Conservation (phyloP, 2,329 filamentous ascomycete species). For the Pseudopithomyces chartarum region DNA sequence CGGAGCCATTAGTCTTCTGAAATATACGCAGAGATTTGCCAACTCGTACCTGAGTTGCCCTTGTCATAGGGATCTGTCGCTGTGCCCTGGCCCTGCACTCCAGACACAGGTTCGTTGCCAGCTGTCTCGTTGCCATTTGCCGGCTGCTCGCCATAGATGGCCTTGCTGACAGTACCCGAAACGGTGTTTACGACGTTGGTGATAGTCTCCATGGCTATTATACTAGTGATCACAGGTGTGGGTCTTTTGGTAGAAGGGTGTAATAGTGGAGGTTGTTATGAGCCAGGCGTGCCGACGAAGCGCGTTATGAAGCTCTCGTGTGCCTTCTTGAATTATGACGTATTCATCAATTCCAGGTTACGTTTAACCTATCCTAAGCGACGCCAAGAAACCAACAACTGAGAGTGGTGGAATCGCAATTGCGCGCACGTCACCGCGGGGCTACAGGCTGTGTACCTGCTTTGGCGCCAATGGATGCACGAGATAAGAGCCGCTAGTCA, state of each 20-base stretch:
- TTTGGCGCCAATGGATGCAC: background rate
- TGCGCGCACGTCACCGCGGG: conserved; percentile 3
- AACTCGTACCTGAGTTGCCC: conserved; percentile 67
- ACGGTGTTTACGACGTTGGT: conserved; percentile 41
- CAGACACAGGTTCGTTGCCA: conserved; percentile 72
- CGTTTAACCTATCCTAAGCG: background rate
- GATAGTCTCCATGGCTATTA: conserved; percentile 44
- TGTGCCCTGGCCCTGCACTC: conserved; percentile 68
- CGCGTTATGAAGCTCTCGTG: conserved; percentile 2
- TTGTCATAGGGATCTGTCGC: conserved; percentile 77
- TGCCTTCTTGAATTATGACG: background rate
- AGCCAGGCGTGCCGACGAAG: background rate
- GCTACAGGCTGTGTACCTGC: background rate
- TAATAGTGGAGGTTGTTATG: background rate
- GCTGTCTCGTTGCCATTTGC: conserved; percentile 45
- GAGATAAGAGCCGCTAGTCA: background rate
- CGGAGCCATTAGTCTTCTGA: background rate
- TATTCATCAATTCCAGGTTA: background rate
- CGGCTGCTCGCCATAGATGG: conserved; percentile 44
- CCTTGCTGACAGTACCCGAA: conserved; percentile 39
- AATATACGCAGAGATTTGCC: background rate
- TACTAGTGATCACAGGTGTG: background rate
- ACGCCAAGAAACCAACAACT: background rate
- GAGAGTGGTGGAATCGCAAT: background rate
- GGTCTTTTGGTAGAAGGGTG: background rate